Percentiles rank a stretch among this genome's conserved stretches.
These are phyloP conservation scores for Anaeromyces robustus DNA, from an alignment of 192 early-diverging fungal genomes.

Conservation along the genomic window DNA sequence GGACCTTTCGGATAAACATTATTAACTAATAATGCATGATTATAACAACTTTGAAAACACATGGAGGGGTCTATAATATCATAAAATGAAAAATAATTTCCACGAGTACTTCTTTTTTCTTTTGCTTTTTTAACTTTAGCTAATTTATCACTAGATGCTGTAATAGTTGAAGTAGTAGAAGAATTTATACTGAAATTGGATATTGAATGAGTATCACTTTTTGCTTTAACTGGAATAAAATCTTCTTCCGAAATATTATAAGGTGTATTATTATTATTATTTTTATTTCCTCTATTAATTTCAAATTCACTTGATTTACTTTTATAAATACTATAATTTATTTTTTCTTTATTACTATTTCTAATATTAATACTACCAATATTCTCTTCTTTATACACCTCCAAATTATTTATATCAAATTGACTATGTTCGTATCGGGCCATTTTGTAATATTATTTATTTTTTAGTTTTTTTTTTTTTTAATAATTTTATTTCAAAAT, in stretches of 20 bases:
- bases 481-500: no score
- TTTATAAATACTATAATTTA: neutral
- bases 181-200: neutral
- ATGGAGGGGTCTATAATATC: neutral
- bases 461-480: no score
- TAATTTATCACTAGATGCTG: neutral
- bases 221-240: neutral
- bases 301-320: neutral
- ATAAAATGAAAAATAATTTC: neutral
- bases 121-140: neutral
- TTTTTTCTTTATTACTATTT: neutral
- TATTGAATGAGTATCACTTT: neutral
- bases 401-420: neutral
- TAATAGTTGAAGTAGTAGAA: neutral
- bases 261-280: neutral
- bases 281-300: neutral
- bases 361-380: neutral
- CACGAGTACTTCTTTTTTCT: neutral
- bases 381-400: neutral
- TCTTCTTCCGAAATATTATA: neutral
- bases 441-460: neutral
- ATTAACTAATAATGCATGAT: constrained; percentile 23
- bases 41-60: constrained; percentile 11
- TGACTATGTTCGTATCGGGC: neutral
- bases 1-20: constrained; percentile 30